Conservation (phyloP, 225 moss, liverwort and hornwort genomes). For the Asterella californica region DNA sequence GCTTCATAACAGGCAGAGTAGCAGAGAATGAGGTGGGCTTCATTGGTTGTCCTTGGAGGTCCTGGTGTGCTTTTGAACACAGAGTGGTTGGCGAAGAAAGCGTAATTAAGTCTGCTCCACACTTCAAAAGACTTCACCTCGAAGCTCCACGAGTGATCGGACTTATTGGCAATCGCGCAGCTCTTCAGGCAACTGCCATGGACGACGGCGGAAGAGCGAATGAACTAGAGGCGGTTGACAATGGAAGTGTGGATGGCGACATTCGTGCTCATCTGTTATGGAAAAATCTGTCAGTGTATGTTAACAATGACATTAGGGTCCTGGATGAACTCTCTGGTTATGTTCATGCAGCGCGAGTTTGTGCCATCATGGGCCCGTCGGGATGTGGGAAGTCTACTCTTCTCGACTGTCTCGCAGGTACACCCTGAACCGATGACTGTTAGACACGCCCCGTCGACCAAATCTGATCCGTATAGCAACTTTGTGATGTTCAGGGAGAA, state of each 20-base stretch:
- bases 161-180: too few species aligned
- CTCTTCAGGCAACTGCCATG: background rate
- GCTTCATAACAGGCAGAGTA: too few species aligned
- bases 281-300: conserved; percentile 36
- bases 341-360: conserved; percentile 36
- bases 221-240: background rate
- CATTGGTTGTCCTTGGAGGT: too few species aligned
- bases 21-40: too few species aligned
- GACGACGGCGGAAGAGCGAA: background rate
- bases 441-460: background rate
- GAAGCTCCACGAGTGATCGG: too few species aligned
- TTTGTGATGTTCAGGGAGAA: conserved; percentile 23
- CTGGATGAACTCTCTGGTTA: conserved; percentile 31
- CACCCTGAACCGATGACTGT: background rate
- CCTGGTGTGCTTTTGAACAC: too few species aligned
- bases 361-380: conserved; percentile 45
- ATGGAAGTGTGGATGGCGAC: background rate
- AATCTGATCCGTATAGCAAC: background rate
- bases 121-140: too few species aligned
- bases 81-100: too few species aligned
- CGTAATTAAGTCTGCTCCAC: too few species aligned
- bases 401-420: conserved; percentile 44
- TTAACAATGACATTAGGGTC: conserved; percentile 16
- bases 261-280: conserved; percentile 30
- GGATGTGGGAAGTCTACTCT: conserved; percentile 43